Conservation (phyloP, 306 rosid species). For the Pueraria montana region DNA sequence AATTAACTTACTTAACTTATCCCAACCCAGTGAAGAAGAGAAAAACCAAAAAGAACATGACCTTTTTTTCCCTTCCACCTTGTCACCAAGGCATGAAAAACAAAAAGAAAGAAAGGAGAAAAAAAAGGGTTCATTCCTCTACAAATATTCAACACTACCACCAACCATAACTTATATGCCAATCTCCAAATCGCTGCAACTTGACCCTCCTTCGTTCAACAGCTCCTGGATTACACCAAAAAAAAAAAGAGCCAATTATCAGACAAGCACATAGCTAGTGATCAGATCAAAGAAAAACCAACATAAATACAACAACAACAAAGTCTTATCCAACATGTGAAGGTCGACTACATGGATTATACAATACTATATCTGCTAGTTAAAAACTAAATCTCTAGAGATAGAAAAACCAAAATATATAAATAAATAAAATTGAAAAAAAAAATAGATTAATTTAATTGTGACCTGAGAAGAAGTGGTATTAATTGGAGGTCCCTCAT, state of each 20-base stretch:
- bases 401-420: too few relatives aligned
- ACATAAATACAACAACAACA: background rate
- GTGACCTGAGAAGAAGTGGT: slow-evolving; percentile 61
- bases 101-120: slow-evolving; percentile 8
- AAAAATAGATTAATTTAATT: background rate
- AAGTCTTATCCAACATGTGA: background rate
- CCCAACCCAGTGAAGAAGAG: slow-evolving; percentile 1
- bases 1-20: slow-evolving; percentile 14
- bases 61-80: slow-evolving; percentile 6
- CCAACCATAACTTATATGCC: slow-evolving; percentile 52
- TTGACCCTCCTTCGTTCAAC: slow-evolving; percentile 63
- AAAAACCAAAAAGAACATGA: slow-evolving; percentile 28
- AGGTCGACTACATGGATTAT: too few relatives aligned
- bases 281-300: background rate
- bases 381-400: too few relatives aligned
- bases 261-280: background rate
- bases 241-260: background rate
- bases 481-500: slow-evolving; percentile 51
- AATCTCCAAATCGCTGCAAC: slow-evolving; percentile 59
- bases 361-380: too few relatives aligned
- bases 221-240: slow-evolving; percentile 58
- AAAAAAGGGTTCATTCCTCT: slow-evolving; percentile 49
- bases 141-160: slow-evolving; percentile 51
- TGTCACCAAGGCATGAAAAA: slow-evolving; percentile 34
- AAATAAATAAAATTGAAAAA: background rate